phyloP scores from a whole-genome alignment of 208 protist species.

The Wallacemonas sp. region DNA sequence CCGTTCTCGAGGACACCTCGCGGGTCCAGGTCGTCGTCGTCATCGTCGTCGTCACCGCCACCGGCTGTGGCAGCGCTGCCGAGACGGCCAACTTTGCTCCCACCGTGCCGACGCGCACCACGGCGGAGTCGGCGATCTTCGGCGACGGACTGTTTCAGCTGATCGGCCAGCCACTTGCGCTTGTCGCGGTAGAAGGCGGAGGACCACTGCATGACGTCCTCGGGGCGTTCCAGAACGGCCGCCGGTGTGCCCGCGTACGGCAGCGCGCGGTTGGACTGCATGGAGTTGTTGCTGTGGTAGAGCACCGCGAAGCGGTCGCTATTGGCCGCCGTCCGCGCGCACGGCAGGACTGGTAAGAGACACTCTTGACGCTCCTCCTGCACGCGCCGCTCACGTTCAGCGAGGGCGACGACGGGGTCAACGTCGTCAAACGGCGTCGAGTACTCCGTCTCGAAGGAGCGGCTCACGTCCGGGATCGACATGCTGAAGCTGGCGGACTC shows the following conservation, averaged over 20 bases:
- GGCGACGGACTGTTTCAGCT: conserved; percentile 39
- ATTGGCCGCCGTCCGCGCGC: conserved; percentile 25
- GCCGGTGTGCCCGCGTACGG: conserved; percentile 68
- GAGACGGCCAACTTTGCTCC: not conserved
- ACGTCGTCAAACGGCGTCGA: conserved; percentile 1
- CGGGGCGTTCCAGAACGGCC: conserved; percentile 49
- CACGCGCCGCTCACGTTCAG: conserved; percentile 16
- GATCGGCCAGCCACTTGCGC: conserved; percentile 59
- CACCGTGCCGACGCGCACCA: not conserved
- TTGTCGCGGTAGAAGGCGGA: conserved; percentile 62
- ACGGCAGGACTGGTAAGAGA: conserved; percentile 47
- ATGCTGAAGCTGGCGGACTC: conserved; percentile 20
- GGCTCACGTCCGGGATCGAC: not conserved
- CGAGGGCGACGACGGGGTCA: conserved; percentile 11
- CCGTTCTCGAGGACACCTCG: not conserved
- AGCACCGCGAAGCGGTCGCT: conserved; percentile 64
- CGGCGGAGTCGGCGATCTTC: conserved; percentile 46
- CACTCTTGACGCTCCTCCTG: conserved; percentile 23
- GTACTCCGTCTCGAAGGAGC: conserved; percentile 17
- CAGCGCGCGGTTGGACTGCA: conserved; percentile 51
- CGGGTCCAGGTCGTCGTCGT: conserved; percentile 16
- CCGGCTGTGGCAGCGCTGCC: not conserved
- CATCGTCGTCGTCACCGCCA: conserved; percentile 18
- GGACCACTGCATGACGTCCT: conserved; percentile 65
- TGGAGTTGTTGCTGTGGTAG: conserved; percentile 56